Conservation (phyloP, 2,329 filamentous ascomycete genomes). For the Diaporthe sp. region DNA sequence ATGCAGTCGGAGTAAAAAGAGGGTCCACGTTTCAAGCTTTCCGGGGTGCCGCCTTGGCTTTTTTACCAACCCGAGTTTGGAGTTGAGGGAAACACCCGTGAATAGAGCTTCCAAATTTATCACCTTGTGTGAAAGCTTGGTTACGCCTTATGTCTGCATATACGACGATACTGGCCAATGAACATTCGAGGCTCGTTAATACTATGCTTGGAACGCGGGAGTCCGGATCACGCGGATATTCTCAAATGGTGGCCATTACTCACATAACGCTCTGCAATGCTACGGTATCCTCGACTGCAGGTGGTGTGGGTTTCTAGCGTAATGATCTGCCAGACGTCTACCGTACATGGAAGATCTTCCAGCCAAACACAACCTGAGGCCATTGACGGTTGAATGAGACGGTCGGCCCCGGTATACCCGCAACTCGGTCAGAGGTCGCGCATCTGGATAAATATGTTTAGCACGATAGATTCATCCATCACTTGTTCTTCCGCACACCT, state of each 20-base stretch:
- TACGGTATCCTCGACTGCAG: background rate
- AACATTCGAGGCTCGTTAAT: background rate
- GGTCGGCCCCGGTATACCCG: conserved; percentile 10
- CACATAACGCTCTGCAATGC: background rate
- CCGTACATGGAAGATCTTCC: background rate
- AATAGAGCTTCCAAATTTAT: conserved; percentile 15
- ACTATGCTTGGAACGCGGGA: background rate
- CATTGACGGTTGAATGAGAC: background rate
- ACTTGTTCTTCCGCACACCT: background rate
- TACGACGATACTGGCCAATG: background rate
- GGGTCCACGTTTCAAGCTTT: conserved; percentile 24
- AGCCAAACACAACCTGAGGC: background rate
- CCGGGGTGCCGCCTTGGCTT: conserved; percentile 20
- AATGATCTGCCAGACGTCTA: background rate
- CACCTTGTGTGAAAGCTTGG: background rate
- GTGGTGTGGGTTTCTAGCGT: conserved; percentile 5
- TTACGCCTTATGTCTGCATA: background rate
- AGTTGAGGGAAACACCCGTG: background rate
- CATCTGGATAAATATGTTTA: background rate
- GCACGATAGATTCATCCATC: background rate
- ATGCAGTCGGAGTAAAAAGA: conserved; percentile 9
- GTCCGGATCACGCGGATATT: conserved; percentile 8
- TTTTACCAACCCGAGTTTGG: background rate
- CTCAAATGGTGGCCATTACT: background rate
- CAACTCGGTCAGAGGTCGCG: background rate